Evolutionary conservation across 1,139 yeast genomes (phyloP).

Genomic region (Hansenula sp.): DNA sequence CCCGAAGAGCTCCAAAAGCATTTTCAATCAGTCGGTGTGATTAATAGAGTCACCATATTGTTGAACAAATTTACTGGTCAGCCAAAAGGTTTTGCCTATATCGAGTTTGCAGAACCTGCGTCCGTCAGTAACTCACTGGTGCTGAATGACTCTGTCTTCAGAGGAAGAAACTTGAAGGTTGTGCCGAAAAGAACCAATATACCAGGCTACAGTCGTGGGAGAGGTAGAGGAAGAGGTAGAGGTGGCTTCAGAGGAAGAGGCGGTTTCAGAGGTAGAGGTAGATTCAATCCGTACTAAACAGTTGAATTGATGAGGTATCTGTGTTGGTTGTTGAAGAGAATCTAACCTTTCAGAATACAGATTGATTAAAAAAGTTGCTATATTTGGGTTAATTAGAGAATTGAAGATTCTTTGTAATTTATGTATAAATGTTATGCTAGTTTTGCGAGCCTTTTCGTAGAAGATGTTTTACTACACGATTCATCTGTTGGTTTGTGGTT

Average conservation of each 20-base stretch:
- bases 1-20: constrained; percentile 81
- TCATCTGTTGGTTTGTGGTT: too few relatives aligned
- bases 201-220: constrained; percentile 56
- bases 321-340: too few relatives aligned
- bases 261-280: constrained; percentile 25
- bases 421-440: too few relatives aligned
- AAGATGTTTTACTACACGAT: too few relatives aligned
- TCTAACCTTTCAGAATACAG: too few relatives aligned
- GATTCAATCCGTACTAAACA: constrained; percentile 31
- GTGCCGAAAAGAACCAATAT: constrained; percentile 75
- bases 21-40: constrained; percentile 69
- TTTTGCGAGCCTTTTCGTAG: too few relatives aligned
- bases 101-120: constrained; percentile 66
- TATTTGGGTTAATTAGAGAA: too few relatives aligned
- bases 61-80: constrained; percentile 68
- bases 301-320: background rate
- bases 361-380: too few relatives aligned
- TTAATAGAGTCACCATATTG: constrained; percentile 80
- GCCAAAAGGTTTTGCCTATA: constrained; percentile 84
- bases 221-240: constrained; percentile 46
- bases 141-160: constrained; percentile 59
- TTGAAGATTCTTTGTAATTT: too few relatives aligned
- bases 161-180: constrained; percentile 69
- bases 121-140: constrained; percentile 63
- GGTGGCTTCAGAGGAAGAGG: constrained; percentile 23